phyloP scores from a whole-genome alignment of 2,329 filamentous ascomycete genomes.

The Curvularia spicifera region DNA sequence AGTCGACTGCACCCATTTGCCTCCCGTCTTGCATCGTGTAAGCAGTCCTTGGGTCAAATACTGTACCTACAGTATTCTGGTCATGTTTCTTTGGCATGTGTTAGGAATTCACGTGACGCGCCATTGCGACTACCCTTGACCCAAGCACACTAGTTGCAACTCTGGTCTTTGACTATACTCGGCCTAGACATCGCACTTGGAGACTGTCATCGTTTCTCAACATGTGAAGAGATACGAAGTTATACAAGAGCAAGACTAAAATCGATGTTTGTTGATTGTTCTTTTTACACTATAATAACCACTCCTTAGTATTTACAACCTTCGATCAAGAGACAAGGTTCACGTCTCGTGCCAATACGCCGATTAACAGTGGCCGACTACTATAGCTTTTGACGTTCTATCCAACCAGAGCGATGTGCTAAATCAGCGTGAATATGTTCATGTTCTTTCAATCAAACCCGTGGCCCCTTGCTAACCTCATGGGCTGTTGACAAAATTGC shows the following conservation, averaged over 20 bases:
- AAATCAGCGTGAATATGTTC: not conserved
- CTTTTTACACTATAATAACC: not conserved
- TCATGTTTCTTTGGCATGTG: not conserved
- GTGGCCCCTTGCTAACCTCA: too few relatives aligned
- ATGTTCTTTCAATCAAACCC: not conserved
- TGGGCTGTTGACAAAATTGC: not conserved
- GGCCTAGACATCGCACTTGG: not conserved
- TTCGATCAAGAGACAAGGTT: not conserved
- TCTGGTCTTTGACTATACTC: not conserved
- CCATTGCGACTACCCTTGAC: not conserved
- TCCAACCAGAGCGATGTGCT: not conserved
- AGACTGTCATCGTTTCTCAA: not conserved
- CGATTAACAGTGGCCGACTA: not conserved
- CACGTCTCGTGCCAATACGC: not conserved
- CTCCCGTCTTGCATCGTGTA: not conserved
- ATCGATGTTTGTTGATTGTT: not conserved
- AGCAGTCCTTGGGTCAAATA: not conserved
- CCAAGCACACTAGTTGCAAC: not conserved
- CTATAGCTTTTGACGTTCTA: not conserved
- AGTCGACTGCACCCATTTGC: slow-evolving; percentile 20
- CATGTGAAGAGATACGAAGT: not conserved
- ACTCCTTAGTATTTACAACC: not conserved
- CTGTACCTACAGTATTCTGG: not conserved
- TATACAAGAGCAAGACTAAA: not conserved
- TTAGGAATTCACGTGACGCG: slow-evolving; percentile 5